Percentiles rank a stretch among this genome's conserved stretches.
Conservation (phyloP, 139 green algal genomes). For the Chlamydomonas asymmetrica region DNA sequence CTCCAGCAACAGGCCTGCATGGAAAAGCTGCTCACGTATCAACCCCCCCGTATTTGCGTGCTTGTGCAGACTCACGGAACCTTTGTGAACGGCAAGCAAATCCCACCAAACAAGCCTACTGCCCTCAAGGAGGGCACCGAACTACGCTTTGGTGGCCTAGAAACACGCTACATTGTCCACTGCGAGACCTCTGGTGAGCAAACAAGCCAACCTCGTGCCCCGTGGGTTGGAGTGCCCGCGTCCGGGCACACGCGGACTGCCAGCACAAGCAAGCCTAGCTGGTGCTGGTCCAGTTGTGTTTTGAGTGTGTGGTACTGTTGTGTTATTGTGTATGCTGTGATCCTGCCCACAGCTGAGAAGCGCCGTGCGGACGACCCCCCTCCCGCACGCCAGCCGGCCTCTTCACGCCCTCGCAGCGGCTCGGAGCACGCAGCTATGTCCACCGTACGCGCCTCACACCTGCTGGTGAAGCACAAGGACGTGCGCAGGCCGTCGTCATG, state of each 20-base stretch:
- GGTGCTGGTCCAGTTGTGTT: not conserved
- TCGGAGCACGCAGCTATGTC: slow-evolving; percentile 14
- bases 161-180: slow-evolving; percentile 25
- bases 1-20: not conserved
- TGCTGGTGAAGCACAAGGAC: slow-evolving; percentile 87
- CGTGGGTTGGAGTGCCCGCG: too few species aligned
- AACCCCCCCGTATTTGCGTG: not conserved
- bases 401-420: not conserved
- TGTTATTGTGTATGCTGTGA: not conserved
- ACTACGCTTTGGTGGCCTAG: slow-evolving; percentile 39
- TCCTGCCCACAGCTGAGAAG: slow-evolving; percentile 33
- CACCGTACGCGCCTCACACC: slow-evolving; percentile 70
- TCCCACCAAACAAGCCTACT: slow-evolving; percentile 56
- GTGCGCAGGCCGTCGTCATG: slow-evolving; percentile 70
- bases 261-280: not conserved
- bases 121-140: slow-evolving; percentile 40
- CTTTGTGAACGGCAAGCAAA: slow-evolving; percentile 26
- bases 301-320: not conserved
- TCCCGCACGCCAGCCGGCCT: slow-evolving; percentile 12
- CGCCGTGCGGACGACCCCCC: slow-evolving; percentile 3
- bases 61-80: slow-evolving; percentile 53
- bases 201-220: too few species aligned
- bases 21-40: not conserved
- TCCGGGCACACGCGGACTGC: not conserved
- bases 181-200: slow-evolving; percentile 44